A percentile compares a stretch with the other conserved stretches of the same genome.
phyloP scores from a whole-genome alignment of 225 moss, liverwort and hornwort genomes.

The Neckera pumila region DNA sequence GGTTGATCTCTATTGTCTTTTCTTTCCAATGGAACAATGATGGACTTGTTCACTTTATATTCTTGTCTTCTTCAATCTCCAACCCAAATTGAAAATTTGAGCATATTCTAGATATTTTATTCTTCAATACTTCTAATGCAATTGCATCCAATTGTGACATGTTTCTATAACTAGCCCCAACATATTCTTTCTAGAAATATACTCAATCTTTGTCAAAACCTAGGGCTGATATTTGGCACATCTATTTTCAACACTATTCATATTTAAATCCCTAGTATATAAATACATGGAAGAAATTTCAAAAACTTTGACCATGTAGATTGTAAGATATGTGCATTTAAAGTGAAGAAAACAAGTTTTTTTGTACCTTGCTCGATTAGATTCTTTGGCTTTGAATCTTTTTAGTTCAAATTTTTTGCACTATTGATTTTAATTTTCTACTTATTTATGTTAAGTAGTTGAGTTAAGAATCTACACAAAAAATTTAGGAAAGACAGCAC shows the following conservation, averaged over 20 bases:
- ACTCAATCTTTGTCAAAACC: not conserved
- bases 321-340: too few species aligned
- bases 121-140: not conserved
- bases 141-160: not conserved
- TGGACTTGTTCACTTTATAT: not conserved
- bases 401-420: too few species aligned
- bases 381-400: too few species aligned
- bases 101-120: not conserved
- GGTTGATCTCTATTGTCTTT: rapidly evolving
- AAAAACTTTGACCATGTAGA: too few species aligned
- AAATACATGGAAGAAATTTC: too few species aligned
- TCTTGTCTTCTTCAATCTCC: not conserved
- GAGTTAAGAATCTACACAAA: too few species aligned
- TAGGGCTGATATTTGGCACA: rapidly evolving
- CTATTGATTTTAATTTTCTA: too few species aligned
- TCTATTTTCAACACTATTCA: not conserved
- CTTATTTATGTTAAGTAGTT: too few species aligned
- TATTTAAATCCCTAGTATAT: too few species aligned
- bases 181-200: not conserved
- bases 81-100: not conserved
- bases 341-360: too few species aligned
- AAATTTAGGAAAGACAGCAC: too few species aligned
- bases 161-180: not conserved
- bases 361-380: too few species aligned
- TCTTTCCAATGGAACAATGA: not conserved